phyloP scores from a whole-genome alignment of 2,329 filamentous ascomycete genomes.

The Tothia fuscella region DNA sequence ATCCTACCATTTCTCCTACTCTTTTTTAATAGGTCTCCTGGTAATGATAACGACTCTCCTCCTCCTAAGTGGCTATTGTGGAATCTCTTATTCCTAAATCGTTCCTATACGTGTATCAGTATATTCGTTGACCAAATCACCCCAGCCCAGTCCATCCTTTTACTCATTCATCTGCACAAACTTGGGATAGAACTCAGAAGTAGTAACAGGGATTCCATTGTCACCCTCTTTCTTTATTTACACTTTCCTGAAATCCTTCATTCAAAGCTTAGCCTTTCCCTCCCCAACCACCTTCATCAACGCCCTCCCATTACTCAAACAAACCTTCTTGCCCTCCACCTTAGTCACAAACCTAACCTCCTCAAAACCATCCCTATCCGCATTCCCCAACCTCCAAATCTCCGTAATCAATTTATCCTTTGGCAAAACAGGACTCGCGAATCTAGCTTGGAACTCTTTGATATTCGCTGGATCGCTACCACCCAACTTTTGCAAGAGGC shows the following conservation, averaged over 20 bases:
- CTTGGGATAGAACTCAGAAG: too few relatives aligned
- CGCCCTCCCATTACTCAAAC: slow-evolving; percentile 75
- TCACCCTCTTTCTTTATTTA: too few relatives aligned
- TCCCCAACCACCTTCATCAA: slow-evolving; percentile 54
- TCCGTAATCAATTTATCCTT: slow-evolving; percentile 71
- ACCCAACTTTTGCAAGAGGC: slow-evolving; percentile 60
- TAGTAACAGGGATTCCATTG: too few relatives aligned
- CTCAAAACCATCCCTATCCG: slow-evolving; percentile 53
- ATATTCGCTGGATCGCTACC: slow-evolving; percentile 69
- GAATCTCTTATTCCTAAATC: too few relatives aligned
- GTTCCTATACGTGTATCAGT: too few relatives aligned
- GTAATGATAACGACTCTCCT: too few relatives aligned
- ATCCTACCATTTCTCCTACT: neutral
- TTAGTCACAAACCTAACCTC: slow-evolving; percentile 71
- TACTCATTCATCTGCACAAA: too few relatives aligned
- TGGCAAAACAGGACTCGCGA: slow-evolving; percentile 72
- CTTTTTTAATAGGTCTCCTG: too few relatives aligned
- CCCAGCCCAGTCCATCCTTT: too few relatives aligned
- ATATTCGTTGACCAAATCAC: too few relatives aligned
- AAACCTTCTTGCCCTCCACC: slow-evolving; percentile 71
- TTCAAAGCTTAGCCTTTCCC: slow-evolving; percentile 27
- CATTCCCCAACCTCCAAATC: slow-evolving; percentile 66
- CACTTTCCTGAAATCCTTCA: slow-evolving; percentile 1
- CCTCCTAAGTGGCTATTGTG: too few relatives aligned
- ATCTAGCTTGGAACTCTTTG: slow-evolving; percentile 79